phyloP scores from a whole-genome alignment of 108 stramenopile species.

The Cyclotella atomus region DNA sequence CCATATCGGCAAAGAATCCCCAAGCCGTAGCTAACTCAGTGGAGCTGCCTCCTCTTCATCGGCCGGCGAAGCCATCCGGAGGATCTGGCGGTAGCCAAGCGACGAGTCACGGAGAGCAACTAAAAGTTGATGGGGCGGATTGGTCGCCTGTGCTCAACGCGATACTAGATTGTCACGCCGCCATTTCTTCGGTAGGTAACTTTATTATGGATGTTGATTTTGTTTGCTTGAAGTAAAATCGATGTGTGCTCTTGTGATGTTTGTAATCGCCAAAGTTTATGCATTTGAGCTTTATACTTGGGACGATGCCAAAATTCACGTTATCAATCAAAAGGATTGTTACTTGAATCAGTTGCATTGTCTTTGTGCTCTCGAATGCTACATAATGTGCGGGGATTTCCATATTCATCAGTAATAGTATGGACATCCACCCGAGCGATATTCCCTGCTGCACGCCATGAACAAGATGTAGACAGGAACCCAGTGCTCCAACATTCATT shows the following conservation, averaged over 20 bases:
- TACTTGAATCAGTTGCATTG: neutral
- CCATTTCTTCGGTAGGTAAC: slow-evolving; percentile 64
- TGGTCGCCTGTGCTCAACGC: slow-evolving; percentile 66
- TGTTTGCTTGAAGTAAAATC: neutral
- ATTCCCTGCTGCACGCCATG: slow-evolving; percentile 39
- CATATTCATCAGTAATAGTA: slow-evolving; percentile 33
- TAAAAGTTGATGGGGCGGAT: slow-evolving; percentile 61
- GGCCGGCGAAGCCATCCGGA: neutral
- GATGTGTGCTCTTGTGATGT: neutral
- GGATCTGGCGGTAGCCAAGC: neutral
- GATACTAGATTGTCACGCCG: slow-evolving; percentile 59
- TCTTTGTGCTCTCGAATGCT: slow-evolving; percentile 30
- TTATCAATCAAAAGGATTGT: slow-evolving; percentile 52
- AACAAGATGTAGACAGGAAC: slow-evolving; percentile 41
- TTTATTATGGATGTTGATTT: neutral
- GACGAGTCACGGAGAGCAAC: slow-evolving; percentile 31
- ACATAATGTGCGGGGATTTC: slow-evolving; percentile 46
- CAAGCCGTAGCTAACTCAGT: slow-evolving; percentile 43
- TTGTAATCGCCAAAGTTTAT: neutral
- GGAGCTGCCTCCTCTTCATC: slow-evolving; percentile 42
- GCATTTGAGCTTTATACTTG: slow-evolving; percentile 6
- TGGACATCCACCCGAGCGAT: slow-evolving; percentile 48
- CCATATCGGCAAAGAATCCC: slow-evolving; percentile 48
- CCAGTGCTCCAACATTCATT: slow-evolving; percentile 54
- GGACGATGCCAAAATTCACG: neutral